Base-by-base conservation (phyloP, 352 stramenopile species). In the Phytopythium chamaehyphon region DNA sequence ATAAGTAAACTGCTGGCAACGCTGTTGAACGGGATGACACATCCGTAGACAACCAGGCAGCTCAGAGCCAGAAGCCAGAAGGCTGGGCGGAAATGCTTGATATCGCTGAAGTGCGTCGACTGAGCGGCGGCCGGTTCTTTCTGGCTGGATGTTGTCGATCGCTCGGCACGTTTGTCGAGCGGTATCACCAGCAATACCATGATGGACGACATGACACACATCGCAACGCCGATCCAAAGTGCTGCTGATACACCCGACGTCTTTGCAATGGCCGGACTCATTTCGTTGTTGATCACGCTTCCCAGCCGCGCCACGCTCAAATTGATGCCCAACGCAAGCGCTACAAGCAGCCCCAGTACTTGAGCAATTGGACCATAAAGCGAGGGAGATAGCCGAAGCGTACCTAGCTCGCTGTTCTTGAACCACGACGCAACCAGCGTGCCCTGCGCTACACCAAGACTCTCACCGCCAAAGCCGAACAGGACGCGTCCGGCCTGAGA, bases 11-110 rank as follows among this genome's bases (percentile, higher is more conserved):
- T 95, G 55, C 78, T 93, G 2, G 91, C 90, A 33, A 98, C 86
- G 60, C 90, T 97, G 61, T 98, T 98, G 57, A 97, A 98, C 22
- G 93, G 92, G 18, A 98, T 85, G 10, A 98, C 87, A 51, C 86
- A 96, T 31, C 88, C 92, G 49, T 98, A 98, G 12, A 97, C 79
- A 2, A 97, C 82, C 42, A 98, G 64, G 55, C 89, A 98, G 47
- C 76, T 92, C n/a, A 97, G 53, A 7, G 76, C 80, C 15, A 98
- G 57, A 5, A 97, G 60, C 88, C 88, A 97, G 57, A 97, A 97
- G 0, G 88, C 72, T 24, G 78, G 80, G 1, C 76, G 76, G 51
- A 93, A 93, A 40, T 91, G 70, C 40, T 83, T 82, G 19, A 93
- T 61, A 51, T 93, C 78, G 53, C 73, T 76, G 26, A 91, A 76